These are phyloP conservation scores for Cytospora piceicola DNA, from an alignment of 2,329 filamentous ascomycete genomes.

Conservation along the genomic window DNA sequence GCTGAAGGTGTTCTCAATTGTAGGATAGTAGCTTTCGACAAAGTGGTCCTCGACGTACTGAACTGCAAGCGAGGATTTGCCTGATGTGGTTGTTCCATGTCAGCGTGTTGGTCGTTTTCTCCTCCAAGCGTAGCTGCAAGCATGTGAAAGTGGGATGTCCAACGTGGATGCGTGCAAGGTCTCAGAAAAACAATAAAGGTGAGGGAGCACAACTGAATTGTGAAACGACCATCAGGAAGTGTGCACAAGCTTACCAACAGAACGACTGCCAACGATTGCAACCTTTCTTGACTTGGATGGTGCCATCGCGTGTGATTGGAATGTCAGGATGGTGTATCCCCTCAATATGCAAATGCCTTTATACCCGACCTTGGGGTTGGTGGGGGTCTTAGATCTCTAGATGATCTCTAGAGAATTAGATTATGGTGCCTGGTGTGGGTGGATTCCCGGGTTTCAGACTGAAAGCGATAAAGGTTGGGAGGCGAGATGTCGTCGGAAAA, in stretches of 20 bases:
- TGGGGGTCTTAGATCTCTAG: conserved; percentile 15
- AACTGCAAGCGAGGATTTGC: conserved; percentile 96
- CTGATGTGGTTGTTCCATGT: conserved; percentile 52
- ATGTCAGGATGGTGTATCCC: conserved; percentile 12
- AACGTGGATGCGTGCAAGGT: conserved; percentile 8
- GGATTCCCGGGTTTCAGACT: conserved; percentile 1
- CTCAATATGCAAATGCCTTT: conserved; percentile 11
- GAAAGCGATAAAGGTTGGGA: not conserved
- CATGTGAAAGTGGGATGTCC: conserved; percentile 27
- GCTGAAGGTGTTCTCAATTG: conserved; percentile 98
- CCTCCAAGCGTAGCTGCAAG: conserved; percentile 13
- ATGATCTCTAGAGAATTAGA: conserved; percentile 4
- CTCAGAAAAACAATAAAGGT: not conserved
- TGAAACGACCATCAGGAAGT: not conserved
- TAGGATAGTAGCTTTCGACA: conserved; percentile 98
- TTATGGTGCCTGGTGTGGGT: conserved; percentile 11
- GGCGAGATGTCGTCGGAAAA: not conserved
- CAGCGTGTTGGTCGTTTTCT: conserved; percentile 6
- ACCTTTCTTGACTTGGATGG: conserved; percentile 90
- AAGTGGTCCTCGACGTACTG: conserved; percentile 98
- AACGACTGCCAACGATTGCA: conserved; percentile 92
- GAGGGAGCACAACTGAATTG: not conserved
- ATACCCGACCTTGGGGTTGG: conserved; percentile 12
- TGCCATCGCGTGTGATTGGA: conserved; percentile 51
- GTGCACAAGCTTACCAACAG: conserved; percentile 62